These are phyloP conservation scores for Mycena haematopus DNA, from an alignment of 768 basidiomycete species.

Conservation along the genomic window DNA sequence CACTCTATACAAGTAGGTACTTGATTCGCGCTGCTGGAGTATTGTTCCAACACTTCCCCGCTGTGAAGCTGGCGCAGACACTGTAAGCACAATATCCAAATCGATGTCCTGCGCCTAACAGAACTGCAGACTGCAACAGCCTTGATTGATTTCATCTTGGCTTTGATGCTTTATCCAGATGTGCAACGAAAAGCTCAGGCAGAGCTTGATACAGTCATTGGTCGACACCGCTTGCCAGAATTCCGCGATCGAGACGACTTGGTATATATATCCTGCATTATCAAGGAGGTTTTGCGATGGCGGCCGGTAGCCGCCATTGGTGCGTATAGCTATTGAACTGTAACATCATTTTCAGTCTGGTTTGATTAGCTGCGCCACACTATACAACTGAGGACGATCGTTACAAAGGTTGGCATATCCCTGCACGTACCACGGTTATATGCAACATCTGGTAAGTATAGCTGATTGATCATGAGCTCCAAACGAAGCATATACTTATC, in stretches of 20 bases:
- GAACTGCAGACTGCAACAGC: neutral
- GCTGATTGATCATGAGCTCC: too few relatives aligned
- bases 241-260: neutral
- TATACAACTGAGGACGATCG: neutral
- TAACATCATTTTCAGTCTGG: neutral
- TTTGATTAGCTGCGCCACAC: conserved; percentile 6
- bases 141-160: too few relatives aligned
- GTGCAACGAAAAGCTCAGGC: conserved; percentile 4
- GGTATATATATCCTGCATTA: neutral
- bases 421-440: neutral
- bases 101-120: too few relatives aligned
- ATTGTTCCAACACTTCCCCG: neutral
- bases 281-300: conserved; percentile 5
- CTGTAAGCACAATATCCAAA: neutral
- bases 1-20: neutral
- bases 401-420: neutral
- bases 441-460: neutral
- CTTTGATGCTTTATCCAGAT: conserved; percentile 9
- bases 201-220: neutral
- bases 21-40: neutral
- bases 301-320: conserved; percentile 2
- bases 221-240: conserved; percentile 2
- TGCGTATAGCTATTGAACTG: neutral
- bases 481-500: too few relatives aligned
- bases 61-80: neutral